Percentiles rank a stretch among this genome's conserved stretches.
Conservation (phyloP, 352 stramenopile species). For the Phytopythium oedochilum region DNA sequence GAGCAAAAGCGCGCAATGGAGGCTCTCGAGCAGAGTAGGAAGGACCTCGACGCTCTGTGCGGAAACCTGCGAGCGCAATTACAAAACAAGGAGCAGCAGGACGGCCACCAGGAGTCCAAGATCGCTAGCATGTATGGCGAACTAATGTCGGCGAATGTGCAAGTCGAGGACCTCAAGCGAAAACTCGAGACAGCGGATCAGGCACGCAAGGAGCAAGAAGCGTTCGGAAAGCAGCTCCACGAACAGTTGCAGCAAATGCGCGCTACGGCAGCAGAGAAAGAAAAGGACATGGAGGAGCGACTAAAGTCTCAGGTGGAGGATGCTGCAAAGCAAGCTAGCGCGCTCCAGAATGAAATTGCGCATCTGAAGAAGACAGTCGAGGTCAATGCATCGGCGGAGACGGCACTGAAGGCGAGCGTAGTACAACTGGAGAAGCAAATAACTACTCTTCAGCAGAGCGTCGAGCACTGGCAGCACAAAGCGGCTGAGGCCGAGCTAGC, state of each 20-base stretch:
- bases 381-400: conserved; percentile 22
- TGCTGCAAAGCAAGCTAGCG: conserved; percentile 20
- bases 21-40: conserved; percentile 54
- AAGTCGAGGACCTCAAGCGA: conserved; percentile 67
- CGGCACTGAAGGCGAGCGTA: conserved; percentile 22
- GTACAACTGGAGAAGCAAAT: conserved; percentile 30
- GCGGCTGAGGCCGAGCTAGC: conserved; percentile 22
- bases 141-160: conserved; percentile 70
- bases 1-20: conserved; percentile 56
- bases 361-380: conserved; percentile 37
- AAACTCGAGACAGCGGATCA: conserved; percentile 63
- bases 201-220: conserved; percentile 59
- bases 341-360: conserved; percentile 37
- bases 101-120: conserved; percentile 69
- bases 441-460: conserved; percentile 22
- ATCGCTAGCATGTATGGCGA: conserved; percentile 63
- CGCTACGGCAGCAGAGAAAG: conserved; percentile 38
- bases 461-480: conserved; percentile 6
- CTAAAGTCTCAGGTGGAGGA: conserved; percentile 34
- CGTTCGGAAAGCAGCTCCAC: conserved; percentile 45
- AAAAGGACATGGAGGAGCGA: conserved; percentile 30
- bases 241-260: conserved; percentile 48
- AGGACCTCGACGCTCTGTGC: conserved; percentile 60
- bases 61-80: conserved; percentile 51
- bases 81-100: conserved; percentile 48